Conservation (phyloP, 805 yeast species). For the Metschnikowia anglica region DNA sequence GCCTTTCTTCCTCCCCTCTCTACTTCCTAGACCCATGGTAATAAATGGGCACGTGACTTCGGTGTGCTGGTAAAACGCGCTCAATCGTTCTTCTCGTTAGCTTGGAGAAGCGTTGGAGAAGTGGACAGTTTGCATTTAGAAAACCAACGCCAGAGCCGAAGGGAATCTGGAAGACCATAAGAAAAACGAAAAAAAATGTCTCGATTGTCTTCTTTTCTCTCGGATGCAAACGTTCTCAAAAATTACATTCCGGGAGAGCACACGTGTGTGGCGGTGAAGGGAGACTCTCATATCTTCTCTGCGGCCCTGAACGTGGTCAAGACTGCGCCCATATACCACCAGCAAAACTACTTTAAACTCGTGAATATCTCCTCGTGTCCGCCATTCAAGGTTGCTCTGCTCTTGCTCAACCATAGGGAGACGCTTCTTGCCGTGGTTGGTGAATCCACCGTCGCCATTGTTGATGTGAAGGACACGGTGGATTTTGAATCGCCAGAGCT, state of each 20-base stretch:
- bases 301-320: slow-evolving; percentile 16
- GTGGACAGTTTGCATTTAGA: too few species aligned
- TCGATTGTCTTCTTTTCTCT: slow-evolving; percentile 4
- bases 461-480: slow-evolving; percentile 10
- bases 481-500: slow-evolving; percentile 6
- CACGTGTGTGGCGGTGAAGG: slow-evolving; percentile 11
- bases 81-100: too few species aligned
- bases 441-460: slow-evolving; percentile 5
- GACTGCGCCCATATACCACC: slow-evolving; percentile 10
- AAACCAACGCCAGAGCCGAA: too few species aligned
- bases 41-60: too few species aligned
- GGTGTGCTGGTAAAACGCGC: too few species aligned
- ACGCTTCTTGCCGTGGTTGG: slow-evolving; percentile 18
- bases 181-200: slow-evolving; percentile 2
- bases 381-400: slow-evolving; percentile 9
- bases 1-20: too few species aligned
- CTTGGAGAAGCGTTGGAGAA: too few species aligned
- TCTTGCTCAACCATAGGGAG: slow-evolving; percentile 12
- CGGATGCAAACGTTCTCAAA: slow-evolving; percentile 10
- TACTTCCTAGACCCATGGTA: too few species aligned
- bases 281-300: slow-evolving; percentile 13
- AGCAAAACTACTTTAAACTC: slow-evolving; percentile 9
- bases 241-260: slow-evolving; percentile 2
- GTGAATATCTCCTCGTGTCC: slow-evolving; percentile 5
- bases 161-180: too few species aligned